phyloP scores from a whole-genome alignment of 257 asterid species.

The Nicotiana tabacum region DNA sequence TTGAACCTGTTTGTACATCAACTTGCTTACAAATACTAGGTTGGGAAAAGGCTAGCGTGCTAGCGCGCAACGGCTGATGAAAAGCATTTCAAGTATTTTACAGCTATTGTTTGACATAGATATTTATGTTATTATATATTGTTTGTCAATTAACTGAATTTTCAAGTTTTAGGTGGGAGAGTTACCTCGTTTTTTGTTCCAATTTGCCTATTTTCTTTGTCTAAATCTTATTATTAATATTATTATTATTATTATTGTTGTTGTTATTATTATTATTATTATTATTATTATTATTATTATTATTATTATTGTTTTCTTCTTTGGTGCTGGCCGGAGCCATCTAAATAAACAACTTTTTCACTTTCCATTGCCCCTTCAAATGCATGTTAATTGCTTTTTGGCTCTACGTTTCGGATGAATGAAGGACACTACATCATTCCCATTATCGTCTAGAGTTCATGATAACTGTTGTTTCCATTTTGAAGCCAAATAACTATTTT shows the following conservation, averaged over 20 bases:
- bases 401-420: not conserved
- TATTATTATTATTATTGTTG: not conserved
- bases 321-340: not conserved
- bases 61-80: too few species aligned
- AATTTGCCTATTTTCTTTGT: not conserved
- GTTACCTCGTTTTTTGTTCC: not conserved
- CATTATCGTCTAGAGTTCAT: not conserved
- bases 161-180: not conserved
- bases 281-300: not conserved
- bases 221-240: too few species aligned
- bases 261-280: too few species aligned
- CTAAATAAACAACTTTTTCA: not conserved
- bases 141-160: not conserved
- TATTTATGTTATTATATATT: not conserved
- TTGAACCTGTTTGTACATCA: not conserved
- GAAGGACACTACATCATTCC: conserved; percentile 3
- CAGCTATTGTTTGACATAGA: not conserved
- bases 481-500: not conserved
- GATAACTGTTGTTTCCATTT: not conserved
- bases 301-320: not conserved
- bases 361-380: not conserved
- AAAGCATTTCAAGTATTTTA: not conserved
- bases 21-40: not conserved
- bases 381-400: not conserved
- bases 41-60: too few species aligned